These are phyloP conservation scores for Nannochloris sp. DNA, from an alignment of 139 green algal genomes.

Conservation along the genomic window DNA sequence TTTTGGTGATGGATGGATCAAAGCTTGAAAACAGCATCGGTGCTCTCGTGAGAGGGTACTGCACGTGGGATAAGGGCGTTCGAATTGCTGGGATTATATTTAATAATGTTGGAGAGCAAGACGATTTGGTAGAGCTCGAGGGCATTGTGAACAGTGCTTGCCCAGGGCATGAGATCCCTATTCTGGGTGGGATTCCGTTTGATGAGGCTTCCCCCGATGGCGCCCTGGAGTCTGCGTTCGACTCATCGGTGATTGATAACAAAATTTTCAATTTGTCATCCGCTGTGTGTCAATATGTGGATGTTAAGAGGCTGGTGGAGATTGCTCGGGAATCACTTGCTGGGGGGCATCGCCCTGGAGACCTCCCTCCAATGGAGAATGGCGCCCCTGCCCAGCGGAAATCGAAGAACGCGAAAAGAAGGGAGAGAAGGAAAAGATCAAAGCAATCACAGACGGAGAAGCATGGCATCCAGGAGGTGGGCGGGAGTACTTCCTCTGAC, in stretches of 20 bases:
- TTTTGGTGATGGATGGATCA: constrained; percentile 75
- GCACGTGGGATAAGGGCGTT: constrained; percentile 56
- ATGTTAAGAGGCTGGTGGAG: constrained; percentile 51
- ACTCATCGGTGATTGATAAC: constrained; percentile 9
- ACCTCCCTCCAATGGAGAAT: no score
- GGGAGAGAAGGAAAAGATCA: no score
- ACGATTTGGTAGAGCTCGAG: constrained; percentile 40
- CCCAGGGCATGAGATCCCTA: constrained; percentile 20
- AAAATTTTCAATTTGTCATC: constrained; percentile 23
- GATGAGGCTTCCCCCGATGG: constrained; percentile 32
- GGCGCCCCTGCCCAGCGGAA: no score
- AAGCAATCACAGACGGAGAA: no score
- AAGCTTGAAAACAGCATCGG: constrained; percentile 45
- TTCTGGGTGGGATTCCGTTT: constrained; percentile 67
- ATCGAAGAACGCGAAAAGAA: no score
- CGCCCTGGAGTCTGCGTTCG: constrained; percentile 49
- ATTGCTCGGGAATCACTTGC: constrained; percentile 20
- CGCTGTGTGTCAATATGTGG: constrained; percentile 42
- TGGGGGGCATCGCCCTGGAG: no score
- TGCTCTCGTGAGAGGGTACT: constrained; percentile 26
- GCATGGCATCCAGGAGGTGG: background rate
- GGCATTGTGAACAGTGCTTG: constrained; percentile 38
- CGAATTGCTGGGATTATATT: constrained; percentile 64
- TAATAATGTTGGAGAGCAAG: constrained; percentile 56
- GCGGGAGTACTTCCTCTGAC: background rate